Base-by-base conservation (phyloP, 192 early-diverging fungal species). In the Mortierella alpina region DNA sequence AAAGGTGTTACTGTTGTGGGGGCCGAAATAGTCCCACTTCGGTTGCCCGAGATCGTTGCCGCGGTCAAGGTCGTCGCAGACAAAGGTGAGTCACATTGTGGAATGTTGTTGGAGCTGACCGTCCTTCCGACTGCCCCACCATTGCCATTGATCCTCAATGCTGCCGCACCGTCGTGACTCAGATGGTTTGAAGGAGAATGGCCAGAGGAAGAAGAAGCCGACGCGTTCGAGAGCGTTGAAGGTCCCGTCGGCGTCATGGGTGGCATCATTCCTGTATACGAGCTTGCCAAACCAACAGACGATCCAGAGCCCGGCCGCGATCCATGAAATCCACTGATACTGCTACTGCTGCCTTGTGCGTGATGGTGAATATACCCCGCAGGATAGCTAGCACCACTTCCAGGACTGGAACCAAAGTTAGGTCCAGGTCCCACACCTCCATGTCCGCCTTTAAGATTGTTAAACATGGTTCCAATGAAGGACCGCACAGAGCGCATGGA, bases 391-490 rank as follows among this genome's bases (percentile, higher is more conserved):
- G 59, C 60, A 17, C 68, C 65, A 31, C 41, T 68, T 1, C 63
- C 53, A 46, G 15, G 6, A 47, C 56, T 58, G 41, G 74, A 63
- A 42, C 57, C 46, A 17, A 58, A 68, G n/a, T 45, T 52, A 9
- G 59, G 54, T 12, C 66, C 62, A 41, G 60, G 52, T 4, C 66
- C 66, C 10, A 57, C 55, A 9, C 66, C 66, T 13, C 74, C 74
- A 39, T 55, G 60, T 13, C 57, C 52, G 14, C 64, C 62, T n/a
- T 72, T 72, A 55, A 80, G 64, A 42, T 80, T 80, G 49, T 59
- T 72, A 45, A 80, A 80, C 77, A 80, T 80, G 8, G 68, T 80
- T 22, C 77, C 77, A 18, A 80, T 63, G 42, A 80, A 80, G 17
- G 77, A 80, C 18, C 62, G 52, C 7, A 80, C 77, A 31, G 77